Base-by-base conservation (phyloP, 1,284 basidiomycete genomes). In the Apiotrichum siamense region DNA sequence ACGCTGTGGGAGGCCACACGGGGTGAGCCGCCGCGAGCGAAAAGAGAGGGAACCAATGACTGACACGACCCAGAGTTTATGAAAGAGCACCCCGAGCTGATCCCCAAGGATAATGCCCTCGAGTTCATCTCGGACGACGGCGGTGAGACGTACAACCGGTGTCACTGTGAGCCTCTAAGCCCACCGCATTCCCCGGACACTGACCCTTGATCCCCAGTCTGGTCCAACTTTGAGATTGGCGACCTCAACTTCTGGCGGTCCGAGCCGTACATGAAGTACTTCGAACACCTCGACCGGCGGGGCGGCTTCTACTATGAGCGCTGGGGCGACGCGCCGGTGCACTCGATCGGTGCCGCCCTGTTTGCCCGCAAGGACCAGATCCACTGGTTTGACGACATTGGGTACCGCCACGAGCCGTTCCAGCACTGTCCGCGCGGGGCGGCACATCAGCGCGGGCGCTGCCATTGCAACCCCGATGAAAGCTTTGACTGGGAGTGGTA, bases 221-320 rank as follows among this genome's bases (percentile, higher is more conserved):
- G 86, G 85, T 84, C 81, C 63, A 88, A 88, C 70, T 88, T 90
- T 60, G 89, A 93, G 69, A 89, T 93, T 47, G 88, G 83, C 20
- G 70, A 72, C 52, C 66, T 75, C 78, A 80, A 85, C 57, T 89
- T 92, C 66, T 89, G 86, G 84, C 77, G 89, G 48, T 75, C 80
- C 7, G 80, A 87, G 57, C 82, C 84, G 4, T 93, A 93, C 70
- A 77, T 75, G 56, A 79, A 81, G 45, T 92, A 84, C 75, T 93
- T 92, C 62, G 78, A 86, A 23, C 79, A 80, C 64, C 77, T 93
- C 20, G 90, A 93, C 57, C 70, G 77, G 15, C 81, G 80, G 42
- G 90, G 90, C 20, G 88, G 89, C 7, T 88, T 88, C 64, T 88
- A 87, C 68, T 89, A 89, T 62, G 87, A 90, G 51, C 63, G 73